Conservation (phyloP, 805 yeast species). For the Suhomyces vadensis region DNA sequence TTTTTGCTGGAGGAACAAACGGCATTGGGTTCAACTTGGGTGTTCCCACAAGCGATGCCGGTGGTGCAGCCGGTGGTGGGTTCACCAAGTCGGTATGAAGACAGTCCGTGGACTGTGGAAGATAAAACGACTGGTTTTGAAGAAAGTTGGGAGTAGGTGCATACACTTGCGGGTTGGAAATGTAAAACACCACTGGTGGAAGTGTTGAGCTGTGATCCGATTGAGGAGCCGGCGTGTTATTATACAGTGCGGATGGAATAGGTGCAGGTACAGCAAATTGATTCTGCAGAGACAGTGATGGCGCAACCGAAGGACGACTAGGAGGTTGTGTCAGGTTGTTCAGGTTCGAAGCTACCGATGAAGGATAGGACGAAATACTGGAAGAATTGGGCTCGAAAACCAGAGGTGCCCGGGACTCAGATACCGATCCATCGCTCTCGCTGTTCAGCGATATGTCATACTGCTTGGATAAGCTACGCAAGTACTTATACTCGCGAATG, state of each 20-base stretch:
- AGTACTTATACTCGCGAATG: constrained; percentile 7
- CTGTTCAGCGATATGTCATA: background rate
- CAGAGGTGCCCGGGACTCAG: background rate
- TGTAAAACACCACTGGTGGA: background rate
- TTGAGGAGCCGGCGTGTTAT: background rate
- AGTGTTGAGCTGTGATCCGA: background rate
- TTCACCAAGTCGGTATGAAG: background rate
- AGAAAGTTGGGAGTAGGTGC: background rate
- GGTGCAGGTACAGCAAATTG: background rate
- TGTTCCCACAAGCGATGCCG: background rate
- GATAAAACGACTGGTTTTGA: constrained; percentile 1
- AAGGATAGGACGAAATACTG: background rate
- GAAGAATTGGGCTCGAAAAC: background rate
- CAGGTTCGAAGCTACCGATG: background rate
- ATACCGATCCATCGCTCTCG: background rate
- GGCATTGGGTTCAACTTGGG: background rate
- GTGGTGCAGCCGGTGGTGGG: constrained; percentile 1
- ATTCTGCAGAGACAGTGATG: background rate
- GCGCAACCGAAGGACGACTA: background rate
- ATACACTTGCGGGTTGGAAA: constrained; percentile 3
- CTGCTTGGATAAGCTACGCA: constrained; percentile 3
- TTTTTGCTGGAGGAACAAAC: background rate
- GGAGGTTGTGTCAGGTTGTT: background rate
- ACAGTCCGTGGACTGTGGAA: background rate
- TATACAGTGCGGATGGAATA: background rate